Evolutionary conservation across 805 yeast species (phyloP), one percentile per base, ranked within the genome.

Genomic region (Candida berthetii): DNA sequence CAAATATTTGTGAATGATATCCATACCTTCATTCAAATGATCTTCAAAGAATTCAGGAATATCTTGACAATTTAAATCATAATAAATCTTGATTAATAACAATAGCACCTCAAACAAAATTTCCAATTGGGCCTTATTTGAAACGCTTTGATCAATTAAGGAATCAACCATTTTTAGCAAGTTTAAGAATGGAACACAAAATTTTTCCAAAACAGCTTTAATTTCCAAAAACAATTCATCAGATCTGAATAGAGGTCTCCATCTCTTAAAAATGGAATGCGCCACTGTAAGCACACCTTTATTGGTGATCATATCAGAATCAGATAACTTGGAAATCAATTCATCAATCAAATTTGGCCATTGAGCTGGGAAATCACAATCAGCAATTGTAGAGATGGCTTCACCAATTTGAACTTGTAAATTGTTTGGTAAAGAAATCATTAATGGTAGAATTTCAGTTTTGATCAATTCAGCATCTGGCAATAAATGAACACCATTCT

Each of bases 31-130:
- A 33, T 72, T 66, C 61, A 93, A 65, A 59, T 93, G 76, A 64
- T 93, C 98, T 65, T 95, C 99, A 59, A 93, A 93, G 58, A 91
- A 93, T 63, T 90, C 99, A 1, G 99, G 99, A 41, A 93, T 83
- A 64, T 93, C 99, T 65, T 95, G 99, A 64, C 97, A 91, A 61
- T 93, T 93, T 55, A 93, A 77, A 60, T 93, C 99, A 58, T 80
- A 88, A 63, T 86, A 95, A 31, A 95, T 77, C 58, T 93, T 91
- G 29, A 84, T 63, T 41, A 90, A 69, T 18, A 89, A 64, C 39
- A 83, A 65, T 50, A 90, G 62, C 42, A 84, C 85, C 27, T 85
- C 91, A 50, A 88, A 76, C 36, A 83, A 68, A 2, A 80, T 66
- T 28, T 57, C 58, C 44, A 89, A 66, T 20, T 70, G 65, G 0